phyloP scores from a whole-genome alignment of 345 rosid species.

The Citrus unshiu region DNA sequence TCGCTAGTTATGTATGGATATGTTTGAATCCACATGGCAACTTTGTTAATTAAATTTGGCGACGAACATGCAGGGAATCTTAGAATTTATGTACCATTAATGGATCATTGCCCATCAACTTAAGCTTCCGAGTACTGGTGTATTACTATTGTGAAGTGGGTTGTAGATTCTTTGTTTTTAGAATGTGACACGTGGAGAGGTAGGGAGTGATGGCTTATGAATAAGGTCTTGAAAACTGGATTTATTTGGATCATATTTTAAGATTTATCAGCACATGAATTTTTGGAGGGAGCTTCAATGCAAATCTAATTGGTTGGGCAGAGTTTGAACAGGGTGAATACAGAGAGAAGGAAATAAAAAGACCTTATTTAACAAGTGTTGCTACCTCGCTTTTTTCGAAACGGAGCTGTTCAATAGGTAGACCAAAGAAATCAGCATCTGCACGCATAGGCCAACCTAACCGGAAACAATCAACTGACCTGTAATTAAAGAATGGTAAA shows the following conservation, averaged over 20 bases:
- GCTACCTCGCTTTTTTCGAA: constrained; percentile 63
- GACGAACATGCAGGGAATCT: neutral
- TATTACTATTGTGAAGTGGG: neutral
- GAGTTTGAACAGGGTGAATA: neutral
- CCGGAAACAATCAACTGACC: constrained; percentile 97
- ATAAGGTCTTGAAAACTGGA: neutral
- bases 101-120: neutral
- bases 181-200: neutral
- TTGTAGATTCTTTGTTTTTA: neutral
- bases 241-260: neutral
- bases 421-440: constrained; percentile 86
- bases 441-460: constrained; percentile 99
- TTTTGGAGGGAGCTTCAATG: neutral
- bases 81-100: neutral
- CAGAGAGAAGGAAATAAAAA: neutral
- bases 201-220: neutral
- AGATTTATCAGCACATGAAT: neutral
- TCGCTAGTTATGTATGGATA: neutral
- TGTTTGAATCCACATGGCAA: neutral
- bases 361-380: constrained; percentile 7
- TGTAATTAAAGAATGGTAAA: constrained; percentile 28
- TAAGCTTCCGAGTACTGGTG: neutral
- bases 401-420: constrained; percentile 28
- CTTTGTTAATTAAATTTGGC: neutral
- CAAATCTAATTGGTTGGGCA: neutral